These are phyloP conservation scores for Taxillus chinensis DNA, from an alignment of 164 flowering plant genomes.

Conservation along the genomic window DNA sequence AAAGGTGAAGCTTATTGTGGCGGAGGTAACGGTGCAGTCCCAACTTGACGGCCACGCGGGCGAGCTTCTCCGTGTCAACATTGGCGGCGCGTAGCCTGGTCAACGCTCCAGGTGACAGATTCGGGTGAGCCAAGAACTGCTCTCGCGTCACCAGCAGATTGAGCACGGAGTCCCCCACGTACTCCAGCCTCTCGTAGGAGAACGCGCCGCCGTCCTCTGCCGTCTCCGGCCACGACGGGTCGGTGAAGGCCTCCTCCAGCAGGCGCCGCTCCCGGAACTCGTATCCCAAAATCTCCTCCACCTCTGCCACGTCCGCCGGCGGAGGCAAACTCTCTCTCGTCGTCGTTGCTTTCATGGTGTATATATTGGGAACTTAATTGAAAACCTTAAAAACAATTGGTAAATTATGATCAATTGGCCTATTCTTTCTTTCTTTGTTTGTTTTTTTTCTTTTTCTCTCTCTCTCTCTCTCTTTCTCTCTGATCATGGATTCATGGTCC, in stretches of 20 bases:
- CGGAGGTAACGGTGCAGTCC: constrained; percentile 33
- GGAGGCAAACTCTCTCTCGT: constrained; percentile 1
- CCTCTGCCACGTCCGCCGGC: constrained; percentile 18
- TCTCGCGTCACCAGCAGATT: constrained; percentile 27
- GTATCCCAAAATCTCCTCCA: constrained; percentile 36
- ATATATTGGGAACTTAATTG: too few species aligned
- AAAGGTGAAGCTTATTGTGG: constrained; percentile 24
- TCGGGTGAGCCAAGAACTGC: constrained; percentile 30
- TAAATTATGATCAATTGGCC: too few species aligned
- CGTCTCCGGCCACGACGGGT: constrained; percentile 13
- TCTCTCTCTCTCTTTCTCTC: not conserved
- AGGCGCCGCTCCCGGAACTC: constrained; percentile 21
- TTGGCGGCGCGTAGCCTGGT: constrained; percentile 46
- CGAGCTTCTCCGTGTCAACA: constrained; percentile 63
- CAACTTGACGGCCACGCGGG: constrained; percentile 45
- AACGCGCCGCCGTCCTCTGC: not conserved
- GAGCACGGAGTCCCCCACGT: constrained; percentile 52
- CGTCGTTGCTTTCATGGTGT: not conserved
- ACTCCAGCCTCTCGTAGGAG: constrained; percentile 48
- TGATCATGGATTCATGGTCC: too few species aligned
- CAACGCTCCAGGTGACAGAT: constrained; percentile 31
- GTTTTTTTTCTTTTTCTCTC: too few species aligned
- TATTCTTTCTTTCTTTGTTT: too few species aligned
- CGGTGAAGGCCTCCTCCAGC: constrained; percentile 37
- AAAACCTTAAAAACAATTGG: too few species aligned